Percentiles rank a stretch among this genome's conserved stretches.
phyloP scores from a whole-genome alignment of 129 eudicot genomes.

The Artemisia tridentata region DNA sequence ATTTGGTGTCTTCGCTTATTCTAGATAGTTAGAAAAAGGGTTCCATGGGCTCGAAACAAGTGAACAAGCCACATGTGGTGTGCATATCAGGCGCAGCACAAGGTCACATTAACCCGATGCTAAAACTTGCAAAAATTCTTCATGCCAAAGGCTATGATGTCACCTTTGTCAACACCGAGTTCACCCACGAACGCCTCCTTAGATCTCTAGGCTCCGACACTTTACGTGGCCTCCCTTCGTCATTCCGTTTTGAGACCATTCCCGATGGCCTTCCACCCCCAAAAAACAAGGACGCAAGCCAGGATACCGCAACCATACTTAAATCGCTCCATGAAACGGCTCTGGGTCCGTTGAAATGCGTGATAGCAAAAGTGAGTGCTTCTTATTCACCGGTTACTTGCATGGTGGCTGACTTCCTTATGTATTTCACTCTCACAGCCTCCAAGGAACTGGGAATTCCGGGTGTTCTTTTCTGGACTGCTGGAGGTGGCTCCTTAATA shows the following conservation, averaged over 20 bases:
- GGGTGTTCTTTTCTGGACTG: constrained; percentile 31
- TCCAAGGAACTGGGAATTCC: constrained; percentile 31
- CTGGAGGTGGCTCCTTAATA: constrained; percentile 25
- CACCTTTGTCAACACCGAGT: constrained; percentile 31
- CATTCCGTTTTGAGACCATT: constrained; percentile 41
- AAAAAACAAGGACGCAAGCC: constrained; percentile 32
- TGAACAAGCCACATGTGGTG: constrained; percentile 28
- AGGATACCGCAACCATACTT: not conserved
- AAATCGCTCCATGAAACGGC: constrained; percentile 27
- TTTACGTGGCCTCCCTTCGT: constrained; percentile 27
- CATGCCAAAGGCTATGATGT: constrained; percentile 35
- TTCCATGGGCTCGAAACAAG: constrained; percentile 18
- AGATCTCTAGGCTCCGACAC: constrained; percentile 26
- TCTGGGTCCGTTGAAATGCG: constrained; percentile 32
- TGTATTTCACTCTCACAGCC: constrained; percentile 33
- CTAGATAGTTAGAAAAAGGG: not conserved
- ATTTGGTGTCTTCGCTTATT: not conserved
- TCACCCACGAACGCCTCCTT: constrained; percentile 35
- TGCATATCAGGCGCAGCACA: constrained; percentile 32
- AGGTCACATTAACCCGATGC: constrained; percentile 49
- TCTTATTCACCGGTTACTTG: constrained; percentile 37
- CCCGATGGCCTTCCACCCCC: constrained; percentile 45
- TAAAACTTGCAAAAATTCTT: constrained; percentile 45
- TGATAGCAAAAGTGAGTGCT: constrained; percentile 24
- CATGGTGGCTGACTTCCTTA: constrained; percentile 33